Conservation (phyloP, 23 red algal species). For the Gracilaria vermiculophylla region DNA sequence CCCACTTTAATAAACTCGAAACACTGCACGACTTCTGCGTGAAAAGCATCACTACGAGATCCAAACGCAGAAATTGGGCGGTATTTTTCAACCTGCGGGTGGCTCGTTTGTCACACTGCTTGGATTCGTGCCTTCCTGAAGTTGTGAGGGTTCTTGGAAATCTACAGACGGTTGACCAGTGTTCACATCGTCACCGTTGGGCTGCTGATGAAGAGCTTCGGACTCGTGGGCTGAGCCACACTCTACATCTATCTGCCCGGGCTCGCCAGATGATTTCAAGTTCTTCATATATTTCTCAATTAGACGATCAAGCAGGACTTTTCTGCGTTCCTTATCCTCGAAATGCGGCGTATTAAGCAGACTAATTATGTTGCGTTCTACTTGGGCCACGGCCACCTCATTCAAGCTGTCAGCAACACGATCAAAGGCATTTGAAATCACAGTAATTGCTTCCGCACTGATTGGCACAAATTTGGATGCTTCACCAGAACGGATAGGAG, state of each 20-base stretch:
- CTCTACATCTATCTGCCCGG: neutral
- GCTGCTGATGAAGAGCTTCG: neutral
- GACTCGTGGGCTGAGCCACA: neutral
- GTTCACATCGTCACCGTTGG: neutral
- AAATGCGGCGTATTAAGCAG: slow-evolving; percentile 28
- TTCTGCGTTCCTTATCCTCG: neutral
- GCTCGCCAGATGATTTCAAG: neutral
- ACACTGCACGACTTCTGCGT: neutral
- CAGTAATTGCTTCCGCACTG: neutral
- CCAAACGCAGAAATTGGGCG: neutral
- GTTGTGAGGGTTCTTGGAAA: neutral
- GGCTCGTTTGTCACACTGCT: slow-evolving; percentile 12
- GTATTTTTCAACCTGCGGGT: neutral
- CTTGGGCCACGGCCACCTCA: slow-evolving; percentile 23
- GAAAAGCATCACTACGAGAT: neutral
- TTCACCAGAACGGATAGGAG: neutral
- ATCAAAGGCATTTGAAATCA: neutral
- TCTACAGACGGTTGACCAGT: neutral
- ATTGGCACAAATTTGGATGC: neutral
- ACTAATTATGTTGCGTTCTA: slow-evolving; percentile 35
- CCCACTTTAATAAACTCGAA: too few relatives aligned
- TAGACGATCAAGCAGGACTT: slow-evolving; percentile 8
- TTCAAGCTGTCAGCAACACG: slow-evolving; percentile 24
- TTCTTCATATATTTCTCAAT: slow-evolving; percentile 26
- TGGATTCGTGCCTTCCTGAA: neutral